Evolutionary conservation across 306 rosid species (phyloP).

Genomic region (Cicer bijugum): DNA sequence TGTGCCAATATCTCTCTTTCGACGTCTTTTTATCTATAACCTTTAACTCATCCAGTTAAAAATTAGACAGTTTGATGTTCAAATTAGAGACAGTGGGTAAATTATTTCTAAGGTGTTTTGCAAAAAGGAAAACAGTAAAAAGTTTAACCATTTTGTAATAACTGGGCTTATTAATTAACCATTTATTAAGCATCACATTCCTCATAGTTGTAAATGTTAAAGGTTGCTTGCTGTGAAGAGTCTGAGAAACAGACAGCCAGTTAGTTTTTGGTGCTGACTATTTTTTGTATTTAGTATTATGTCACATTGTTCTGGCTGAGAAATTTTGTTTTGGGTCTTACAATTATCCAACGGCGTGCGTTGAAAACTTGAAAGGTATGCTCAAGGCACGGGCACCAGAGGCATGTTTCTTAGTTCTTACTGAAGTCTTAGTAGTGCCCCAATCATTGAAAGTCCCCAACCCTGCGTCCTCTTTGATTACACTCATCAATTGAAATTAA

Average conservation of each 20-base stretch:
- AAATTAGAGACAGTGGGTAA: background rate
- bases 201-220: background rate
- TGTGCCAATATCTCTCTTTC: background rate
- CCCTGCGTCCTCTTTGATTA: background rate
- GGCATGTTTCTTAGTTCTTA: background rate
- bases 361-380: background rate
- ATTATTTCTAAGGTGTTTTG: constrained; percentile 6
- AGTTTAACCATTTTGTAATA: background rate
- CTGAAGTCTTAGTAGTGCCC: background rate
- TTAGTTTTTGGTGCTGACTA: background rate
- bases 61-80: background rate
- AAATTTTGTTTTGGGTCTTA: background rate
- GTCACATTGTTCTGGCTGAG: too few relatives aligned
- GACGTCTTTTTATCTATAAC: background rate
- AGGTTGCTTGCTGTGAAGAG: background rate
- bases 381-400: background rate
- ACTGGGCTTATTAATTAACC: background rate
- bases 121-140: background rate
- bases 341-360: background rate
- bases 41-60: background rate
- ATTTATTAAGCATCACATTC: too few relatives aligned
- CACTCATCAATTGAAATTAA: background rate
- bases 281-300: background rate
- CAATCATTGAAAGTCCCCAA: background rate
- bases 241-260: background rate